These are phyloP conservation scores for Mucor piriformis DNA, from an alignment of 371 early-diverging fungal genomes.

Conservation along the genomic window DNA sequence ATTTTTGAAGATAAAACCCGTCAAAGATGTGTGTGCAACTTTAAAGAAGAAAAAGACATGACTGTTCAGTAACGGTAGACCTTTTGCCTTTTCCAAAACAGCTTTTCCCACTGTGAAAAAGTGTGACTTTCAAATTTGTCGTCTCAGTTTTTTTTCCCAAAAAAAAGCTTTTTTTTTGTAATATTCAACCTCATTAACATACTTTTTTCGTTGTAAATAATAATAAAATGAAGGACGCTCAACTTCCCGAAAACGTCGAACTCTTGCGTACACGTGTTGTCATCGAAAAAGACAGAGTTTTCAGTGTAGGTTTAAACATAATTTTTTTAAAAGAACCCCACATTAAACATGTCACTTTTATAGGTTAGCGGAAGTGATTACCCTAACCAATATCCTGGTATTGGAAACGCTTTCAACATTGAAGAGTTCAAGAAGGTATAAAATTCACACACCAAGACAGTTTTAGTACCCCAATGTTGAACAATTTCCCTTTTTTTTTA, in stretches of 20 bases:
- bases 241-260: constrained; percentile 32
- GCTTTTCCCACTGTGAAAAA: not conserved
- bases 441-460: not conserved
- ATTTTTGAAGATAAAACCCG: too few relatives aligned
- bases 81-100: not conserved
- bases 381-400: constrained; percentile 66
- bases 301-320: constrained; percentile 48
- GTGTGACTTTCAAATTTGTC: constrained; percentile 5
- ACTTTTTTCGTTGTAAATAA: not conserved
- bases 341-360: not conserved
- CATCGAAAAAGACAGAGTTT: constrained; percentile 63
- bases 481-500: constrained; percentile 18
- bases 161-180: constrained; percentile 3
- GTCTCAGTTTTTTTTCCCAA: constrained; percentile 9
- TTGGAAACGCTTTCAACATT: constrained; percentile 56
- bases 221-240: constrained; percentile 15
- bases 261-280: constrained; percentile 55
- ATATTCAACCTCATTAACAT: not conserved
- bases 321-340: not conserved
- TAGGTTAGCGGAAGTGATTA: constrained; percentile 71
- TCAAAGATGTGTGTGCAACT: too few relatives aligned
- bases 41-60: not conserved
- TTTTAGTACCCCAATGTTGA: not conserved
- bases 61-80: too few relatives aligned
- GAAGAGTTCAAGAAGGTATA: constrained; percentile 68